phyloP scores from a whole-genome alignment of 331 rosid genomes.

The Pyracantha coccinea region DNA sequence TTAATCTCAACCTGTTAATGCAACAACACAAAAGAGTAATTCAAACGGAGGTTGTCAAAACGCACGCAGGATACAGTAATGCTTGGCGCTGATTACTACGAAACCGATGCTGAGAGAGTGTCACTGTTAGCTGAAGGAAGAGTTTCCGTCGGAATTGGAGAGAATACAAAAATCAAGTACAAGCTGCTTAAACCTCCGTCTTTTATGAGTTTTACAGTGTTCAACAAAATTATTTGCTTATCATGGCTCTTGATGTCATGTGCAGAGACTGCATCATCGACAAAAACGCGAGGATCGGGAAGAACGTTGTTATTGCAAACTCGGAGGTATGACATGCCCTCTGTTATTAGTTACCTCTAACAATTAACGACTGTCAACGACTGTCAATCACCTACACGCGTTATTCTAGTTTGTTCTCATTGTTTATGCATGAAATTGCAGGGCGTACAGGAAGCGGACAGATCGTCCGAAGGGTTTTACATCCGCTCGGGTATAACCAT shows the following conservation, averaged over 20 bases:
- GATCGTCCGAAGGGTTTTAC: conserved; percentile 79
- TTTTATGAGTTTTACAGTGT: background rate
- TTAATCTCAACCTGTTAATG: background rate
- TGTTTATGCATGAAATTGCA: conserved; percentile 25
- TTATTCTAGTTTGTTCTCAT: background rate
- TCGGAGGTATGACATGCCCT: conserved; percentile 42
- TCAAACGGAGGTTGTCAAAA: background rate
- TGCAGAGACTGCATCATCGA: conserved; percentile 78
- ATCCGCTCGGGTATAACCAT: conserved; percentile 67
- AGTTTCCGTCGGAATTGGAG: conserved; percentile 87
- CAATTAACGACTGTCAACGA: too few relatives aligned
- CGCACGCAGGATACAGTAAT: conserved; percentile 77
- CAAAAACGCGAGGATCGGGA: conserved; percentile 76
- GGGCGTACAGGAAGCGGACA: conserved; percentile 86
- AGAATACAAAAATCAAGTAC: conserved; percentile 73
- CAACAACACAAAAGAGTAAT: background rate
- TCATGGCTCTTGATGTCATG: conserved; percentile 15
- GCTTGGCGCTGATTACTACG: conserved; percentile 96
- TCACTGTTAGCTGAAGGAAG: conserved; percentile 78
- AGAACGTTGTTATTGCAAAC: conserved; percentile 61
- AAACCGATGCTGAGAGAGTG: conserved; percentile 57
- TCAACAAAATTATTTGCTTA: conserved; percentile 1
- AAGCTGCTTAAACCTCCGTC: background rate
- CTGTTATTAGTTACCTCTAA: too few relatives aligned
- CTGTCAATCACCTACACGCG: background rate